Evolutionary conservation across 441 rosid species (phyloP), one percentile per base, ranked within the genome.

Genomic region (Pelargonium cotyledonis): DNA sequence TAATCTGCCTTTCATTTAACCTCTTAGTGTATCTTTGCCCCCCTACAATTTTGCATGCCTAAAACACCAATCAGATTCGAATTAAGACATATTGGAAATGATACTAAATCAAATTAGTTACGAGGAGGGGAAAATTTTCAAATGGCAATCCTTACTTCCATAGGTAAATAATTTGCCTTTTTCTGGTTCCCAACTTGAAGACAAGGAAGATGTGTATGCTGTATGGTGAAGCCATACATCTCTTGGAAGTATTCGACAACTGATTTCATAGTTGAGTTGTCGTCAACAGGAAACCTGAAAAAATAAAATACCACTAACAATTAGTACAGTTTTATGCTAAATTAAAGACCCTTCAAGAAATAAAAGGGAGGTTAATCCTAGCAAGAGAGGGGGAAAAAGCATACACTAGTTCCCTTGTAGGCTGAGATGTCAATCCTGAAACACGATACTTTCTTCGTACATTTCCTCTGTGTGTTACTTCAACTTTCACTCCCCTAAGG

Each of bases 1-100:
- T 94, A 63, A 94, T 94, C 78, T 94, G 99, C 80, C 81, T 91
- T 76, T 91, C 99, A 65, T 94, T 91, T 79, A 94, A 74, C 78
- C 99, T 80, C 79, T 94, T 94, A 0, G 97, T 89, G 72, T 88
- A 94, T 38, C 99, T 78, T 77, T 94, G 99, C 66, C 99, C 99
- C 78, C 88, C 97, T 0, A 94, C 99, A 69, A 94, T 94, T 82
- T 94, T 94, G 84, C 99, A 94, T 18, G 96, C 99, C 98, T 93
- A 58, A 26, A 2, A 72, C 72, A 66, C 47, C 62, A 81, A 70
- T 15, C 14, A 69, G 70, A 72, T 69, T 38, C 67, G 63, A 35
- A 9, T 16, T 26, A 46, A 57, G 18, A 29, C 63, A 72, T 4
- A 38, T 35, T 53, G 19, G 65, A 15, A 55, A 55, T 19, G 21